Percentiles rank a stretch among this genome's conserved stretches.
Evolutionary conservation across 2,329 filamentous ascomycete genomes (phyloP).

Genomic region (Alternaria ethzedia): DNA sequence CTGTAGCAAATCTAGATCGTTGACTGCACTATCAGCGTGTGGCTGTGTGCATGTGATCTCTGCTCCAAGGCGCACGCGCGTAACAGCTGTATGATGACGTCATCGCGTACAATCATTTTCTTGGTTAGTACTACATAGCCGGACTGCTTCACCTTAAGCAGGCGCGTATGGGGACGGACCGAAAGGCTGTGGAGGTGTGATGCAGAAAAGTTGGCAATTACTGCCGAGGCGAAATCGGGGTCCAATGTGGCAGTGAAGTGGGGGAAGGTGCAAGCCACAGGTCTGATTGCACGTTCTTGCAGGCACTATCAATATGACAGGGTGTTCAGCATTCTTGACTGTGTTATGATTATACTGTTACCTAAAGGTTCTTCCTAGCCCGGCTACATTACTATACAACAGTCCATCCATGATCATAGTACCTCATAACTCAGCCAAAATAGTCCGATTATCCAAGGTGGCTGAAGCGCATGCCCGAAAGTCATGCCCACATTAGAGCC

Average conservation of each 20-base stretch:
- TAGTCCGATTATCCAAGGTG: background rate
- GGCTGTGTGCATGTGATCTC: constrained; percentile 8
- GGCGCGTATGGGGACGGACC: constrained; percentile 14
- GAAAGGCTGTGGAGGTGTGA: background rate
- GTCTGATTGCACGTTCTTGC: background rate
- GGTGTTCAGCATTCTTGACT: background rate
- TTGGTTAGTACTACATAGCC: background rate
- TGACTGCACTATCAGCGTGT: background rate
- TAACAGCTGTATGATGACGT: constrained; percentile 19
- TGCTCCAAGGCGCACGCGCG: constrained; percentile 13
- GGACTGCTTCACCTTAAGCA: constrained; percentile 2
- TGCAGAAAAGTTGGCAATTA: background rate
- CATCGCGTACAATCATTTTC: constrained; percentile 5
- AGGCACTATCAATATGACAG: background rate
- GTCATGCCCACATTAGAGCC: background rate
- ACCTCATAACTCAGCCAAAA: background rate
- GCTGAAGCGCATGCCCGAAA: background rate
- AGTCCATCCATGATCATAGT: background rate
- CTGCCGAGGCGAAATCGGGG: constrained; percentile 3
- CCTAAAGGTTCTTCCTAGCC: background rate
- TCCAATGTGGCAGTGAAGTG: background rate
- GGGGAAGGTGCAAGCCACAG: constrained; percentile 2
- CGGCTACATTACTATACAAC: background rate
- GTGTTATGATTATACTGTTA: background rate
- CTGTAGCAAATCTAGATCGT: background rate